Base-by-base conservation (phyloP, 495 filamentous ascomycete genomes). In the Immersiella caudata region DNA sequence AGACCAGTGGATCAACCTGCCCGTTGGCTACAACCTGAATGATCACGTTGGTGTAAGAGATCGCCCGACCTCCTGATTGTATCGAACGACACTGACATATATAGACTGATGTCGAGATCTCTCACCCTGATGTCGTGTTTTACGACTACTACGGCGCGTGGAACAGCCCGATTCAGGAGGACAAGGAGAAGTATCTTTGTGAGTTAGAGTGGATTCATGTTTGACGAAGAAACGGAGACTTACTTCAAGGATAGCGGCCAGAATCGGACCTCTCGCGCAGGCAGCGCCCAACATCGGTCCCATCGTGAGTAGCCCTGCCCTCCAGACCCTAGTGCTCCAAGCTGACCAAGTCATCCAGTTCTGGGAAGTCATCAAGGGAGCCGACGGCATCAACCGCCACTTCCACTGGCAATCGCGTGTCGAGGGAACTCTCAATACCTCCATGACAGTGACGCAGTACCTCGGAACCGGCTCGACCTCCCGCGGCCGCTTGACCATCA, bases 1-100 rank as follows among this genome's bases (percentile, higher is more conserved):
- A 18, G 74, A 77, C 0, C 68, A 86, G 20, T 92, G 89, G 89
- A 89, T 93, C 72, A 81, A 87, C 62, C 79, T 90, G 14, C 90
- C 90, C 14, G 90, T 93, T 14, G 90, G 90, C 26, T 82, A 89
- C 64, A 90, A 90, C 70, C 73, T 92, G 33, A 84, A 87, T 67
- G 90, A 92, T 70, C 89, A 92, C 76, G 82, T 86, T 63, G 88
- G 90, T 69, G 79, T 79, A 72, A 75, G 75, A n/a, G n/a, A n/a
- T 70, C 18, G 9, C 20, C 2, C 36, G 2, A 18, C 29, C 16
- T n/a, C 33, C n/a, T 26, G 12, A 24, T 46, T 50, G 58, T 62
- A 66, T 33, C 8, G 68, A 60, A 11, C 18, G 21, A 60, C 57
- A 21, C 36, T 22, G 82, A 88, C 64, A 33, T 7, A 55, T 36